A percentile compares a stretch with the other conserved stretches of the same genome.
These are phyloP conservation scores for Arachnomyces sp. DNA, from an alignment of 2,329 filamentous ascomycete species.

Conservation along the genomic window DNA sequence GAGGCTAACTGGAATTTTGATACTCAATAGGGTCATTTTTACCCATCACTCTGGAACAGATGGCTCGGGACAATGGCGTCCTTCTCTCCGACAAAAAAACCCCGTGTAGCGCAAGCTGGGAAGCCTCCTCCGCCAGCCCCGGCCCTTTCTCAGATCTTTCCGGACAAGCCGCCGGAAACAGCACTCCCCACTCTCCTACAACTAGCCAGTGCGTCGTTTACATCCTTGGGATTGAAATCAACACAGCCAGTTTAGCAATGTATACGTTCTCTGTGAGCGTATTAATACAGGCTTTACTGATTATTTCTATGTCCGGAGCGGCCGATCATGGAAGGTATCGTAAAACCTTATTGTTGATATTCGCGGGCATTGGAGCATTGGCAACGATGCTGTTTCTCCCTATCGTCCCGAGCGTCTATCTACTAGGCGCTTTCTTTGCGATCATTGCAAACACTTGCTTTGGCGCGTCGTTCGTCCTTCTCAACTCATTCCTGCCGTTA, in stretches of 20 bases:
- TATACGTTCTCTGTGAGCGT: conserved; percentile 94
- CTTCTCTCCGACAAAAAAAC: conserved; percentile 68
- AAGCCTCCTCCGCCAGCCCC: conserved; percentile 28
- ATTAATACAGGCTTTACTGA: conserved; percentile 76
- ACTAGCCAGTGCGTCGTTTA: conserved; percentile 71
- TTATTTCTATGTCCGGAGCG: conserved; percentile 92
- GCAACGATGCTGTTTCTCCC: conserved; percentile 85
- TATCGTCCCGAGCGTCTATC: conserved; percentile 65
- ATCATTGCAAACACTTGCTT: conserved; percentile 91
- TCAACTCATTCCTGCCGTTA: conserved; percentile 91
- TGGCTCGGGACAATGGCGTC: conserved; percentile 86
- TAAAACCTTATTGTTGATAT: conserved; percentile 78
- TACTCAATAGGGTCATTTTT: conserved; percentile 72
- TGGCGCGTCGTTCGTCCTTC: conserved; percentile 85
- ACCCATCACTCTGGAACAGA: conserved; percentile 86
- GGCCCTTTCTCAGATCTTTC: neutral
- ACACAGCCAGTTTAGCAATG: conserved; percentile 45
- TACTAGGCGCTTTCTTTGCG: conserved; percentile 74
- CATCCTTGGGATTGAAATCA: conserved; percentile 76
- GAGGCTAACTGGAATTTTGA: neutral
- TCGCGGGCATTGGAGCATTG: conserved; percentile 72
- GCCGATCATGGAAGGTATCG: conserved; percentile 90
- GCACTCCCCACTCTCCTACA: conserved; percentile 16
- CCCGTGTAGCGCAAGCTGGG: conserved; percentile 63
- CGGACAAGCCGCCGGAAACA: conserved; percentile 14